These are phyloP conservation scores for Vigna reflexopilosa DNA, from an alignment of 306 rosid genomes.

Conservation along the genomic window DNA sequence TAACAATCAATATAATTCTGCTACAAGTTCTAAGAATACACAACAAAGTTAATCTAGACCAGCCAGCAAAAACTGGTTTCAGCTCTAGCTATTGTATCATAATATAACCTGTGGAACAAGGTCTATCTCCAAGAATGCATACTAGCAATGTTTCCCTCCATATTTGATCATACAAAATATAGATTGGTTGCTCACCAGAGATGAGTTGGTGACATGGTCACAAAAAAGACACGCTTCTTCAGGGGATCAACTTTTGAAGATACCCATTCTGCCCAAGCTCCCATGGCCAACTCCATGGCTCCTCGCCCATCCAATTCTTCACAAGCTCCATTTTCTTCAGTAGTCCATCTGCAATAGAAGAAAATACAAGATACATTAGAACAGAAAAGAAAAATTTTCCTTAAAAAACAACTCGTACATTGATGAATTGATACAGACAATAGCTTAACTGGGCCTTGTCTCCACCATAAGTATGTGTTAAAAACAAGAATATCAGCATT, in stretches of 20 bases:
- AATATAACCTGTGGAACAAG: conserved; percentile 12
- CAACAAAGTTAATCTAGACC: conserved; percentile 25
- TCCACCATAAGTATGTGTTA: conserved; percentile 98
- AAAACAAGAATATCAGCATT: conserved; percentile 92
- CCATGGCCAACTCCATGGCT: conserved; percentile 96
- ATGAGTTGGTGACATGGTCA: conserved; percentile 97
- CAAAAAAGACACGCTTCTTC: conserved; percentile 75
- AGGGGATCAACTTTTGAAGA: conserved; percentile 72
- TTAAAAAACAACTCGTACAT: background rate
- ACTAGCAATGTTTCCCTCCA: background rate
- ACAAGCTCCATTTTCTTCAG: conserved; percentile 67
- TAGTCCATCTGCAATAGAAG: conserved; percentile 74
- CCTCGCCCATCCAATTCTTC: conserved; percentile 76
- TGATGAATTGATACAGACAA: conserved; percentile 61
- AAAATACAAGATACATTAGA: conserved; percentile 28
- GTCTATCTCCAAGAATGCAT: conserved; percentile 36
- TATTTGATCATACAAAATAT: conserved; percentile 14
- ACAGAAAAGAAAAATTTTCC: conserved; percentile 19
- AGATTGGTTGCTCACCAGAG: conserved; percentile 68
- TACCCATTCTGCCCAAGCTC: conserved; percentile 96
- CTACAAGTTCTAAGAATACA: conserved; percentile 14
- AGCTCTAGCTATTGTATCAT: conserved; percentile 1
- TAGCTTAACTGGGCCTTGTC: conserved; percentile 99
- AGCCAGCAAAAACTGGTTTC: background rate
- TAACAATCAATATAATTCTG: conserved; percentile 11